Base-by-base conservation (phyloP, 2,329 filamentous ascomycete species). In the Sarocladium brachiariae region DNA sequence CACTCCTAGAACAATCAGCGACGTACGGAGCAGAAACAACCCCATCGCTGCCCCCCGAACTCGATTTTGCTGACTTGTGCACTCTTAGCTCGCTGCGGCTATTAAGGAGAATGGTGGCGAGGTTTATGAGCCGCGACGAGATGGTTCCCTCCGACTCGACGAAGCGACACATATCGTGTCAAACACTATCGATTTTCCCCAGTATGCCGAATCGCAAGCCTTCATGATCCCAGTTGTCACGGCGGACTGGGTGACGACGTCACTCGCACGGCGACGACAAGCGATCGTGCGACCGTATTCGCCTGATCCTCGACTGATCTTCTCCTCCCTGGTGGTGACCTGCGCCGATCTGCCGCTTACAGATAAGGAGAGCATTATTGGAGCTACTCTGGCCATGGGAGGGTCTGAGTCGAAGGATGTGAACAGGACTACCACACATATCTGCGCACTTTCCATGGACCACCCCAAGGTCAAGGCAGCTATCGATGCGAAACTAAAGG, bases 281-380 rank as follows among this genome's bases (percentile, higher is more conserved):
- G 84, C 84, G 30, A 89, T 89, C 58, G 81, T 91, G 9, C 83
- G 92, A 35, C 87, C 89, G 14, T 95, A 86, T 65, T 96, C 86
- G 41, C 93, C 93, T 1, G 93, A 99, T 60, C 91, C 92, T 2
- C 81, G 86, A 52, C 82, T 96, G 63, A 93, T 96, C 65, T 88
- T 99, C 68, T 87, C 87, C 49, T 84, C 89, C 58, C 86, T 97
- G 37, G 80, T 87, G 24, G 76, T 96, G 16, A 86, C 84, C 27
- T 95, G 88, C 62, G 89, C 85, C 43, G 87, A 93, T 59, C 81
- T 99, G 43, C 93, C 93, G 0, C 74, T 81, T 31, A 86, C 83
- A 31, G 93, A 99, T 66, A 88, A 90, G 64, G 92, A 97, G 69
- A 88, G 90, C 10, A 96, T 99, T 51, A 82, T 88, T 34, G 93